Conservation (phyloP, 768 basidiomycete species). For the Dentipellis fragilis region DNA sequence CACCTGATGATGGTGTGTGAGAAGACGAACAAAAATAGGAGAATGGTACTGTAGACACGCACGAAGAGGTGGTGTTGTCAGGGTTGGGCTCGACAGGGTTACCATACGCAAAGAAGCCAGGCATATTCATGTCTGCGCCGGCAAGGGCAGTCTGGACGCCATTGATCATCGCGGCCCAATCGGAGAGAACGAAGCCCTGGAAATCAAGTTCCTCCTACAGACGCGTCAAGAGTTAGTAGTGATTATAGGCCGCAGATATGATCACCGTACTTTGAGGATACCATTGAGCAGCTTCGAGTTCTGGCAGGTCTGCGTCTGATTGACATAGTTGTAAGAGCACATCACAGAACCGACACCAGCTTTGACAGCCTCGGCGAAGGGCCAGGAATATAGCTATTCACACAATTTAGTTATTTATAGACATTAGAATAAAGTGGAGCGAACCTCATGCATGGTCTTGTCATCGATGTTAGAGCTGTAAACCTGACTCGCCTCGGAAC, state of each 20-base stretch:
- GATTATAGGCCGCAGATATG: not conserved
- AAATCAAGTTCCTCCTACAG: constrained; percentile 24
- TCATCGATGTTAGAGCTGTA: constrained; percentile 67
- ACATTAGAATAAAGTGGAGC: too few species aligned
- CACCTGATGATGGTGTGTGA: constrained; percentile 38
- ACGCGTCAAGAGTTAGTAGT: not conserved
- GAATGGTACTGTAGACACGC: too few species aligned
- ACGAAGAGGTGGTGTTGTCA: not conserved
- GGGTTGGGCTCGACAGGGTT: not conserved
- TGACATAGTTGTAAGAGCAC: constrained; percentile 69
- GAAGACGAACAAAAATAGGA: constrained; percentile 23
- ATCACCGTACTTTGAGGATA: constrained; percentile 44
- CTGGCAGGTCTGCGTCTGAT: constrained; percentile 68
- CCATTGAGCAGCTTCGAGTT: constrained; percentile 63
- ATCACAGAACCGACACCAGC: constrained; percentile 67
- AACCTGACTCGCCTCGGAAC: not conserved
- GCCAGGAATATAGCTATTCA: constrained; percentile 44
- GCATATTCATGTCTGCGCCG: constrained; percentile 62
- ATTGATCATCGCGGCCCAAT: constrained; percentile 65
- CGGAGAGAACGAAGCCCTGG: constrained; percentile 71
- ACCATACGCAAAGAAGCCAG: constrained; percentile 22
- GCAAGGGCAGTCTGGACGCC: constrained; percentile 35
- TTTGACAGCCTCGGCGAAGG: constrained; percentile 61
- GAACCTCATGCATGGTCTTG: constrained; percentile 56
- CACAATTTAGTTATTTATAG: too few species aligned